Conservation (phyloP, 1,139 yeast species). For the Suhomyces guaymorum region DNA sequence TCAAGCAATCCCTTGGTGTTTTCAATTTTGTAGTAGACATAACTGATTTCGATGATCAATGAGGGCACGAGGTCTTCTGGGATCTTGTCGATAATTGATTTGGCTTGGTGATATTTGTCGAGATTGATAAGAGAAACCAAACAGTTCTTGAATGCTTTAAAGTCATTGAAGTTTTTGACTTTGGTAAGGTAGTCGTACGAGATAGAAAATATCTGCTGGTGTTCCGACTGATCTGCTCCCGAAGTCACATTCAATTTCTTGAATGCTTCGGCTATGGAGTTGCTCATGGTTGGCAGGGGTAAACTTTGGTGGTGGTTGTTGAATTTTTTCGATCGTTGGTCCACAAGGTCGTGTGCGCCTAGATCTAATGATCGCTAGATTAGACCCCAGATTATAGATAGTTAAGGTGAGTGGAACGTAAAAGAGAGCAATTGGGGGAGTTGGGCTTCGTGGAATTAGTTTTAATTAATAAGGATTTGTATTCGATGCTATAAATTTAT, state of each 20-base stretch:
- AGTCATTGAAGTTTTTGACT: slow-evolving; percentile 46
- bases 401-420: too few relatives aligned
- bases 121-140: slow-evolving; percentile 70
- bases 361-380: too few relatives aligned
- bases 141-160: slow-evolving; percentile 57
- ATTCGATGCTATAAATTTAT: too few relatives aligned
- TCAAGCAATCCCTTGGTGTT: slow-evolving; percentile 42
- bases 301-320: slow-evolving; percentile 1
- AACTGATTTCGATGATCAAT: slow-evolving; percentile 60
- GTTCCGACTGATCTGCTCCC: slow-evolving; percentile 31
- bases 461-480: too few relatives aligned
- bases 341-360: slow-evolving; percentile 1
- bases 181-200: slow-evolving; percentile 47
- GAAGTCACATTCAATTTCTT: slow-evolving; percentile 37
- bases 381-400: too few relatives aligned
- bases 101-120: slow-evolving; percentile 65
- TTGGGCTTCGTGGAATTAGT: too few relatives aligned
- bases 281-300: slow-evolving; percentile 29
- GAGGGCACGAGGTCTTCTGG: slow-evolving; percentile 32
- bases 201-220: slow-evolving; percentile 41
- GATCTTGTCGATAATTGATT: slow-evolving; percentile 45
- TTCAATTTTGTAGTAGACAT: slow-evolving; percentile 69
- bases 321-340: neutral
- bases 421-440: too few relatives aligned
- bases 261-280: slow-evolving; percentile 47